Percentiles rank a stretch among this genome's conserved stretches.
Conservation (phyloP, 768 basidiomycete species). For the Galerina marginata region DNA sequence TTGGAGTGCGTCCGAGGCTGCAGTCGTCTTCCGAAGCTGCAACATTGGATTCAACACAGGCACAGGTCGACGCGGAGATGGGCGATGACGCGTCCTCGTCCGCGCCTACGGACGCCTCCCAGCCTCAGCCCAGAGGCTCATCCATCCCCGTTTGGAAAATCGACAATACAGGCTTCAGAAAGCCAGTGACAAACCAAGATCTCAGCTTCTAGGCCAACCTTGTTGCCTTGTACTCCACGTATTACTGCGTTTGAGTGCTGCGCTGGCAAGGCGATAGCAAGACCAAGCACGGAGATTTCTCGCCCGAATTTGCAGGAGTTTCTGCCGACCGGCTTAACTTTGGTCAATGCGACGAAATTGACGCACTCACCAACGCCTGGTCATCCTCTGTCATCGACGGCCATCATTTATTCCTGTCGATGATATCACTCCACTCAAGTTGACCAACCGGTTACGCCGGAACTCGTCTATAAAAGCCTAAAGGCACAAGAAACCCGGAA, state of each 20-base stretch:
- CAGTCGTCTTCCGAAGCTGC: conserved; percentile 26
- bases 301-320: too few relatives aligned
- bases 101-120: not conserved
- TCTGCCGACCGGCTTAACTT: too few relatives aligned
- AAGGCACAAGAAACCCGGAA: too few relatives aligned
- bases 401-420: too few relatives aligned
- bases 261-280: not conserved
- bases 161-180: conserved; percentile 22
- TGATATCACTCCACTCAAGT: too few relatives aligned
- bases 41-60: conserved; percentile 6
- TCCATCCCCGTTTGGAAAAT: conserved; percentile 30
- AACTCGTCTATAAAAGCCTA: too few relatives aligned
- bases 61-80: conserved; percentile 9
- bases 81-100: not conserved
- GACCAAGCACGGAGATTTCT: too few relatives aligned
- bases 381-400: too few relatives aligned
- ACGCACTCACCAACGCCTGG: too few relatives aligned
- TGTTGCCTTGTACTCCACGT: not conserved
- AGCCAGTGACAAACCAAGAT: conserved; percentile 27
- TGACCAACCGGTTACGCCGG: too few relatives aligned
- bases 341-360: too few relatives aligned
- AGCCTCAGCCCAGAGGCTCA: conserved; percentile 5
- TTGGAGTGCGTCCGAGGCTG: conserved; percentile 64
- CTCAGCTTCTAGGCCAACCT: conserved; percentile 20
- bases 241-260: not conserved